Evolutionary conservation across 352 stramenopile species (phyloP).

Genomic region (Pythium periplocum): DNA sequence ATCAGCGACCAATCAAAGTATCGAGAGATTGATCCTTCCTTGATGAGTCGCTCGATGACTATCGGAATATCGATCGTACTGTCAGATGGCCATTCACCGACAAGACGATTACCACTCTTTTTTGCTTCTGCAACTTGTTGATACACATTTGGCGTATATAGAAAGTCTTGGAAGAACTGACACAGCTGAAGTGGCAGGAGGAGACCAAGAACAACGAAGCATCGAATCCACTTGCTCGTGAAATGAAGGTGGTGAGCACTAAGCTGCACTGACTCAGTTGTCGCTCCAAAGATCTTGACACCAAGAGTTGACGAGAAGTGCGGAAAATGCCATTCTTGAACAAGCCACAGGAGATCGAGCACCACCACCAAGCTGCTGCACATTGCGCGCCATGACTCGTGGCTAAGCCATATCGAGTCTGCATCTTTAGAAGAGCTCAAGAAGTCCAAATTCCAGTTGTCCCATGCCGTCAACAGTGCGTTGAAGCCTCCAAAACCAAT

Average conservation of each 20-base stretch:
- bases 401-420: too few relatives aligned
- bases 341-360: slow-evolving; percentile 44
- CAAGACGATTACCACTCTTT: too few relatives aligned
- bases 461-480: slow-evolving; percentile 19
- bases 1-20: slow-evolving; percentile 46
- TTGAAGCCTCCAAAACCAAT: background rate
- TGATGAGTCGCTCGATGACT: slow-evolving; percentile 11
- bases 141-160: slow-evolving; percentile 31
- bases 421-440: too few relatives aligned
- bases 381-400: slow-evolving; percentile 33
- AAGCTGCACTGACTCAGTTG: slow-evolving; percentile 22
- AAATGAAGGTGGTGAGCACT: slow-evolving; percentile 18
- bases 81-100: background rate
- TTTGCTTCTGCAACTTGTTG: slow-evolving; percentile 17
- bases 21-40: slow-evolving; percentile 37
- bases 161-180: slow-evolving; percentile 37
- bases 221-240: slow-evolving; percentile 38
- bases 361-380: slow-evolving; percentile 26
- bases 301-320: slow-evolving; percentile 29
- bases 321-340: slow-evolving; percentile 52
- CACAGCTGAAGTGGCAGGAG: slow-evolving; percentile 46
- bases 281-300: slow-evolving; percentile 34
- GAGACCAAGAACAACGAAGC: slow-evolving; percentile 43
- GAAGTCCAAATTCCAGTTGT: too few relatives aligned
- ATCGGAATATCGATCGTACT: background rate